Conservation (phyloP, 495 filamentous ascomycete genomes). For the Astrothelium macrocarpum region DNA sequence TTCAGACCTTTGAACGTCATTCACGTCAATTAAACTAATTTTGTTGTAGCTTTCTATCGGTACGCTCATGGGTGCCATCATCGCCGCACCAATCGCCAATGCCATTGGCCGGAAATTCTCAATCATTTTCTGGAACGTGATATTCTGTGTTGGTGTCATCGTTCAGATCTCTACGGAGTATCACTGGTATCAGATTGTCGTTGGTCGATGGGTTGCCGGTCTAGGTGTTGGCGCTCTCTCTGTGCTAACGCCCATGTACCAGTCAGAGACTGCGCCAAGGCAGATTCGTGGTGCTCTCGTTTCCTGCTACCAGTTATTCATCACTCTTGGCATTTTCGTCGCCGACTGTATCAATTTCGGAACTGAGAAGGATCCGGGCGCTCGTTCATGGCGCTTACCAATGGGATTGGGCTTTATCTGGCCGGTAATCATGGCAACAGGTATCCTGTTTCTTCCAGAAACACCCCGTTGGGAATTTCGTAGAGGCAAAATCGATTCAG, state of each 20-base stretch:
- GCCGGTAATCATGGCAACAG: slow-evolving; percentile 60
- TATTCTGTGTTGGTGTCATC: slow-evolving; percentile 28
- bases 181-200: slow-evolving; percentile 27
- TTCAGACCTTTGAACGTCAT: background rate
- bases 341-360: slow-evolving; percentile 77
- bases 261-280: slow-evolving; percentile 25
- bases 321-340: slow-evolving; percentile 76
- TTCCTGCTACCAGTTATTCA: slow-evolving; percentile 72
- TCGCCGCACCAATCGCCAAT: slow-evolving; percentile 27
- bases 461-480: slow-evolving; percentile 32
- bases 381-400: slow-evolving; percentile 67
- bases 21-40: background rate
- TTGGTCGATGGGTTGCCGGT: slow-evolving; percentile 28
- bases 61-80: slow-evolving; percentile 25
- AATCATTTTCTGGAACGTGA: slow-evolving; percentile 22
- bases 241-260: slow-evolving; percentile 28
- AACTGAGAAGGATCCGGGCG: slow-evolving; percentile 45
- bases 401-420: slow-evolving; percentile 73
- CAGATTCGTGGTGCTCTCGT: slow-evolving; percentile 28
- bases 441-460: slow-evolving; percentile 35
- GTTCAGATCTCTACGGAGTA: slow-evolving; percentile 26
- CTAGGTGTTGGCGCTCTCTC: slow-evolving; percentile 27
- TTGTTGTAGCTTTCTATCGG: slow-evolving; percentile 27
- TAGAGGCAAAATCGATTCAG: slow-evolving; percentile 35
- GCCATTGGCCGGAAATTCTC: slow-evolving; percentile 23